phyloP scores from a whole-genome alignment of 768 basidiomycete genomes.

The Guyanaporus albipodus region DNA sequence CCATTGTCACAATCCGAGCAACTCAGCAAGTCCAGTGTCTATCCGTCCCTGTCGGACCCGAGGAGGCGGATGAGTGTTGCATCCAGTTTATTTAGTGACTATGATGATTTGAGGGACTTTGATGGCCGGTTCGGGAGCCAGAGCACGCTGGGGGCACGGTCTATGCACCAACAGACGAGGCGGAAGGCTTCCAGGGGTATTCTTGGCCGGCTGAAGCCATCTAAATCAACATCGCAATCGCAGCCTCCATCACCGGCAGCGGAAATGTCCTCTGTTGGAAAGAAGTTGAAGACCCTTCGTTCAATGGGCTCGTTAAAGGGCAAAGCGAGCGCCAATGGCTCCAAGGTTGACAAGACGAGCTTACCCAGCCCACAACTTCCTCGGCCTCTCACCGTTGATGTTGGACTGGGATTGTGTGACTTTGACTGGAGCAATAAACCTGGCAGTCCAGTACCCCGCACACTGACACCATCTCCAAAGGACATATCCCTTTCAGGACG shows the following conservation, averaged over 20 bases:
- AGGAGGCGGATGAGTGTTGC: slow-evolving; percentile 65
- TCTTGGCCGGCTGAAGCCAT: slow-evolving; percentile 53
- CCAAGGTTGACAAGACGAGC: slow-evolving; percentile 36
- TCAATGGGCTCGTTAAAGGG: slow-evolving; percentile 81
- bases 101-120: slow-evolving; percentile 84
- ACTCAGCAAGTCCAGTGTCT: slow-evolving; percentile 21
- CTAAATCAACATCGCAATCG: slow-evolving; percentile 40
- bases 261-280: slow-evolving; percentile 37
- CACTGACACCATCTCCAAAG: slow-evolving; percentile 19
- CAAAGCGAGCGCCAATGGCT: slow-evolving; percentile 29
- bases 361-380: slow-evolving; percentile 51
- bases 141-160: slow-evolving; percentile 61
- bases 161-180: slow-evolving; percentile 36
- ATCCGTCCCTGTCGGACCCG: slow-evolving; percentile 34
- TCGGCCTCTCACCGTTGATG: slow-evolving; percentile 49
- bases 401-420: slow-evolving; percentile 54
- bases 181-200: slow-evolving; percentile 68
- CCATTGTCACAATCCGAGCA: slow-evolving; percentile 20
- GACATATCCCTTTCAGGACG: slow-evolving; percentile 17
- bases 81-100: slow-evolving; percentile 76
- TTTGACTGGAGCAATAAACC: slow-evolving; percentile 45
- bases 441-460: slow-evolving; percentile 8
- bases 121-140: slow-evolving; percentile 81
- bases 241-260: slow-evolving; percentile 44
- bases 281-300: slow-evolving; percentile 66